Evolutionary conservation across 2,329 filamentous ascomycete genomes (phyloP), one percentile per base, ranked within the genome.

Genomic region (Colletotrichum tropicale): DNA sequence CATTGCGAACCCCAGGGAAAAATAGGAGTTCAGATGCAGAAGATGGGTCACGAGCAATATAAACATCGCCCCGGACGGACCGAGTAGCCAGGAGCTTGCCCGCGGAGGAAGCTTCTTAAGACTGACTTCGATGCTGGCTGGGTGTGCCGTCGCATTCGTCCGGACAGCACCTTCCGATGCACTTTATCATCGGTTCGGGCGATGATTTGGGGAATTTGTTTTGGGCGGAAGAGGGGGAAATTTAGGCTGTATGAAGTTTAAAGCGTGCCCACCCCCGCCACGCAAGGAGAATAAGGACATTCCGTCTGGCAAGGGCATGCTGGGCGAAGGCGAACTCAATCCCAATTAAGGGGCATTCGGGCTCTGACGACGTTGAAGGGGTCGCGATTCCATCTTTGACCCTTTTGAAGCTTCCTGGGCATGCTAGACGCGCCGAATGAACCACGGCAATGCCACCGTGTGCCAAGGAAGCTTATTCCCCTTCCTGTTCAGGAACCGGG

Each of bases 211-310:
- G 70, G 58, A 60, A 26, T 28, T 58, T 52, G 43, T 52, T 52
- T 34, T 30, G 21, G 52, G 26, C 56, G 32, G 60, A 21, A 32
- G 16, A 21, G n/a, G 43, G 56, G 43, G 18, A 69, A 36, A 69
- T 74, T 75, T 76, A 74, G 74, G 36, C 74, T 68, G 74, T 76
- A 69, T 74, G 58, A 56, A 48, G 64, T 69, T 74, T 55, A 69
- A 60, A 74, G 65, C 70, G 13, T 58, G 15, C 73, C 43, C 65
- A 61, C 62, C 6, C 60, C 18, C 30, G 36, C 38, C n/a, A 55
- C 24, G 30, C 12, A 18, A 52, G 30, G 8, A 36, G 24, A 24
- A 36, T 9, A 60, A 15, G 16, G 21, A 30, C 15, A 15, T 48
- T 2, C 18, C 71, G 30, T 38, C 8, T 24, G 48, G 30, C 48